phyloP scores from a whole-genome alignment of 768 basidiomycete species.

The Tephrocybe sp. region DNA sequence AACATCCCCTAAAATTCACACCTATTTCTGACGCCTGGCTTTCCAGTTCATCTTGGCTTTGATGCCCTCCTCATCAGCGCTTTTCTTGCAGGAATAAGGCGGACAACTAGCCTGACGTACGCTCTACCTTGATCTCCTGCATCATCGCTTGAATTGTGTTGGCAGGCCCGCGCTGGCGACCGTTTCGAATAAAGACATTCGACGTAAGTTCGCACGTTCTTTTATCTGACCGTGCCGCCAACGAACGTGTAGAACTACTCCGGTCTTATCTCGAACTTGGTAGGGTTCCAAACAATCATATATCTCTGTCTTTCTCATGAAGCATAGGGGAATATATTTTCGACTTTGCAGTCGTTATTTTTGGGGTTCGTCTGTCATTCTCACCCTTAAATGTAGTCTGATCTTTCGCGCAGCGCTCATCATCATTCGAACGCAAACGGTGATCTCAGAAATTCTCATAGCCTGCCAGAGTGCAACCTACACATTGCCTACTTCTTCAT shows the following conservation, averaged over 20 bases:
- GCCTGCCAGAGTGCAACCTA: neutral
- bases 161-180: slow-evolving; percentile 69
- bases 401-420: slow-evolving; percentile 50
- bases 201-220: slow-evolving; percentile 53
- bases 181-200: slow-evolving; percentile 86
- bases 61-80: slow-evolving; percentile 80
- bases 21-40: slow-evolving; percentile 10
- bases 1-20: slow-evolving; percentile 12
- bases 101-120: slow-evolving; percentile 84
- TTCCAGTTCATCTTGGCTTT: slow-evolving; percentile 60
- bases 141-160: slow-evolving; percentile 1
- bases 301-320: slow-evolving; percentile 5
- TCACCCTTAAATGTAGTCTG: slow-evolving; percentile 1
- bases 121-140: slow-evolving; percentile 19
- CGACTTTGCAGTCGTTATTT: slow-evolving; percentile 82
- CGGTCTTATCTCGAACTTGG: slow-evolving; percentile 79
- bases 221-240: neutral
- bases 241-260: slow-evolving; percentile 52
- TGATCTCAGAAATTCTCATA: no score
- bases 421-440: slow-evolving; percentile 66
- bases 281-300: slow-evolving; percentile 28
- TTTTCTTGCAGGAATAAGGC: slow-evolving; percentile 80
- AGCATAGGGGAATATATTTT: slow-evolving; percentile 78
- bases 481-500: neutral
- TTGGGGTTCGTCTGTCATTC: slow-evolving; percentile 56